Conservation (phyloP, 257 asterid species). For the Craterostigma plantagineum region DNA sequence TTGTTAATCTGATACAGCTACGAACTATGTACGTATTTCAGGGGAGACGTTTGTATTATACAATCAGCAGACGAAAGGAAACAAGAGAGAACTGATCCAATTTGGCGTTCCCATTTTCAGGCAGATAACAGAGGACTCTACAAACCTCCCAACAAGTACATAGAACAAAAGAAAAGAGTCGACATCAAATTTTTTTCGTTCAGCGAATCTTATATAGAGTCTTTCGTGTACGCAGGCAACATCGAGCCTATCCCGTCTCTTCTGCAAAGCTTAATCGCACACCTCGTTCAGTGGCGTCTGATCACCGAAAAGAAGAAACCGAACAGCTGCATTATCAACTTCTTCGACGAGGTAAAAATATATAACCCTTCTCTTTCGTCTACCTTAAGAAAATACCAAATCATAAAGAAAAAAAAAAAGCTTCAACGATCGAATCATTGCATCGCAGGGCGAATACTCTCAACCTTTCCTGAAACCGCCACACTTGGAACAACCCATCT, state of each 20-base stretch:
- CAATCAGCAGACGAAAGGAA: slow-evolving; percentile 80
- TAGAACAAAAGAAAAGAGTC: background rate
- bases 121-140: slow-evolving; percentile 37
- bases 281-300: slow-evolving; percentile 83
- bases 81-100: slow-evolving; percentile 92
- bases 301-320: slow-evolving; percentile 66
- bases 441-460: slow-evolving; percentile 67
- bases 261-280: slow-evolving; percentile 50
- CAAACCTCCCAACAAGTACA: background rate
- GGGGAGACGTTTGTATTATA: slow-evolving; percentile 85
- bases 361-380: background rate
- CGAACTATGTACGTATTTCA: slow-evolving; percentile 18
- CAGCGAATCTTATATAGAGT: background rate
- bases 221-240: slow-evolving; percentile 23
- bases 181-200: background rate
- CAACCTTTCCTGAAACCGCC: slow-evolving; percentile 97
- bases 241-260: slow-evolving; percentile 86
- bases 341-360: slow-evolving; percentile 74
- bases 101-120: slow-evolving; percentile 86
- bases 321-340: slow-evolving; percentile 88
- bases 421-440: slow-evolving; percentile 1
- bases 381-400: background rate
- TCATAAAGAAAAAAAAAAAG: background rate
- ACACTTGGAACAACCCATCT: slow-evolving; percentile 82
- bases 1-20: slow-evolving; percentile 3